Conservation (phyloP, 1,284 basidiomycete species). For the Waitea zeae region DNA sequence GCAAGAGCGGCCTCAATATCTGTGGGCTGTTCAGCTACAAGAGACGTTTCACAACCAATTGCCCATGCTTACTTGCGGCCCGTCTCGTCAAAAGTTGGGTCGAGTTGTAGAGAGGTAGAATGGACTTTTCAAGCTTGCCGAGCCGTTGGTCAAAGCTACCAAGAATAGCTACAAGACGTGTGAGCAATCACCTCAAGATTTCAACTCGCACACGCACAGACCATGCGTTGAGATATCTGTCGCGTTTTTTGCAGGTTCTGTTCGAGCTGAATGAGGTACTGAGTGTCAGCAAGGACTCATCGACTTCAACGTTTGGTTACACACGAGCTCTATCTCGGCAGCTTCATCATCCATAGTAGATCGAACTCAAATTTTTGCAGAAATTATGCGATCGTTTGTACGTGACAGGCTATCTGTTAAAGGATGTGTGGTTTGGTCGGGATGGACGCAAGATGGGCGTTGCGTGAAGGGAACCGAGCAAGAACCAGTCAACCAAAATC, state of each 20-base stretch:
- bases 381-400: too few species aligned
- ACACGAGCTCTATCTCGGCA: conserved; percentile 59
- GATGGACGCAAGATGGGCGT: too few species aligned
- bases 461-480: too few species aligned
- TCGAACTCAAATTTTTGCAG: too few species aligned
- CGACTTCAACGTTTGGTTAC: too few species aligned
- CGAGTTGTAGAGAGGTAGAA: conserved; percentile 56
- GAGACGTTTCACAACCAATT: neutral
- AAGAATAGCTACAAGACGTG: conserved; percentile 36
- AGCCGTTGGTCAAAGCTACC: conserved; percentile 64
- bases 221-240: conserved; percentile 71
- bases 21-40: conserved; percentile 13
- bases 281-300: neutral
- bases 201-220: conserved; percentile 27
- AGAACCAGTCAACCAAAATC: too few species aligned
- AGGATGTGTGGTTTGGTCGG: too few species aligned
- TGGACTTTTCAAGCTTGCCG: conserved; percentile 66
- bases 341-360: conserved; percentile 53
- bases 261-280: conserved; percentile 34
- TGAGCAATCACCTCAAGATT: conserved; percentile 2
- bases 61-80: conserved; percentile 34
- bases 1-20: conserved; percentile 62
- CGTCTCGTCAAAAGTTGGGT: conserved; percentile 58
- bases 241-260: conserved; percentile 73
- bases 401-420: too few species aligned